phyloP scores from a whole-genome alignment of 1,284 basidiomycete genomes.

The Vanrija sp. region DNA sequence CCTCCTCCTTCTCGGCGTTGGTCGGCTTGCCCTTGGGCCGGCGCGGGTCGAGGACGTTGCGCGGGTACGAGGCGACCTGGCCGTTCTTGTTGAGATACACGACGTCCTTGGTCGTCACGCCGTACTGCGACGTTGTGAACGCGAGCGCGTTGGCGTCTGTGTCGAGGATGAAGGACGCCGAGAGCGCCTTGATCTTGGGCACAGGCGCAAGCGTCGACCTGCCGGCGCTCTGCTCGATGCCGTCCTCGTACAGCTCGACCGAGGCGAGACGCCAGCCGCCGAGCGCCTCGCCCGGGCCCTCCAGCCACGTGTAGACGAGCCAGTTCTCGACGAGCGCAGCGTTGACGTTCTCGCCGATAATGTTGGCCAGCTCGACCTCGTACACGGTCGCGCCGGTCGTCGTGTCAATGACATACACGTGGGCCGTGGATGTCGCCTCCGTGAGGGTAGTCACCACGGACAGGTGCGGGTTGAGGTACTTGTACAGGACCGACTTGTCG shows the following conservation, averaged over 20 bases:
- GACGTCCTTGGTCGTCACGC: slow-evolving; percentile 81
- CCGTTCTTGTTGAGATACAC: slow-evolving; percentile 73
- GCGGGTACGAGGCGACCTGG: slow-evolving; percentile 71
- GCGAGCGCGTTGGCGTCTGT: slow-evolving; percentile 65
- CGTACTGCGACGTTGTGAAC: slow-evolving; percentile 77
- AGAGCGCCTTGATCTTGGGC: slow-evolving; percentile 57
- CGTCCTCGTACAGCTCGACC: slow-evolving; percentile 83
- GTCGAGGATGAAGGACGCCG: slow-evolving; percentile 70
- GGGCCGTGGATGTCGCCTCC: slow-evolving; percentile 46
- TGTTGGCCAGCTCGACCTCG: slow-evolving; percentile 50
- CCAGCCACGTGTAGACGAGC: slow-evolving; percentile 72
- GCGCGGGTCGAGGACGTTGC: slow-evolving; percentile 75
- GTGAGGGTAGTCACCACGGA: slow-evolving; percentile 63
- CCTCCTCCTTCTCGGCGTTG: slow-evolving; percentile 75
- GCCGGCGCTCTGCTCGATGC: slow-evolving; percentile 65
- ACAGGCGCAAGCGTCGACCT: slow-evolving; percentile 62
- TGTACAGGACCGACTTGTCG: slow-evolving; percentile 85
- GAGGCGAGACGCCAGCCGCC: slow-evolving; percentile 69
- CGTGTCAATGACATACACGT: slow-evolving; percentile 71
- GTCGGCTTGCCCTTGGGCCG: slow-evolving; percentile 75
- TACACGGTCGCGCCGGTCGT: slow-evolving; percentile 74
- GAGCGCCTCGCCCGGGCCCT: slow-evolving; percentile 31
- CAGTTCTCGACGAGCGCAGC: slow-evolving; percentile 82
- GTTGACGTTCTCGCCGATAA: slow-evolving; percentile 54
- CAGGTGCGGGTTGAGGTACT: slow-evolving; percentile 84